Base-by-base conservation (phyloP, 2,329 filamentous ascomycete genomes). In the Diplocarpon mali region DNA sequence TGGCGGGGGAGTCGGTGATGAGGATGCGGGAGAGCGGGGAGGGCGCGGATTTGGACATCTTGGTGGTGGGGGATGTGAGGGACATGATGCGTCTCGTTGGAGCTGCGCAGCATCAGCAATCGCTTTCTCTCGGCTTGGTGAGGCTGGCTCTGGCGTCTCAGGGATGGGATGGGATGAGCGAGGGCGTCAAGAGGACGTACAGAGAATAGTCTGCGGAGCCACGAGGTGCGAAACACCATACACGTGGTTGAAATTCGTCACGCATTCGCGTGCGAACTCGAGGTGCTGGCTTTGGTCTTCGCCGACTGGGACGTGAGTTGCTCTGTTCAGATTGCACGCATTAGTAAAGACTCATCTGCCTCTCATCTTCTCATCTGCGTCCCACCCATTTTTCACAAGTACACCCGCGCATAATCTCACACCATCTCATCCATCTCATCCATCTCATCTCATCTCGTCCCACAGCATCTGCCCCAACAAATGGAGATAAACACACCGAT, bases 261-360 rank as follows among this genome's bases (percentile, higher is more conserved):
- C 92, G 51, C 88, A 83, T 60, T 93, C 82, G 42, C 92, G 76
- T 1, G 89, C 80, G 61, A 96, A 94, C 62, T 98, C 92, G 16
- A 98, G 76, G 65, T 98, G 92, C 58, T 98, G 92, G 45, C 71
- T 72, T 65, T 98, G 92, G 63, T 98, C 92, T 54, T 93, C 85
- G n/a, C 92, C 92, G 2, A 98, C 90, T 10, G 92, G 92, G 17
- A 98, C 90, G 65, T 95, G 86, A 1, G 90, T 95, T 49, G 90
- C 84, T 54, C 83, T 83, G 55, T 46, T 24, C 9, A 20, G n/a
- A 16, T 7, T 5, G 14, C 24, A 4, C n/a, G 9, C 10, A 32
- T 51, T 41, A 52, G 45, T 37, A 46, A 14, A 9, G 16, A n/a
- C 7, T 34, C 16, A 7, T 9, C 37, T 20, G n/a, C 24, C 20